Evolutionary conservation across 2,329 filamentous ascomycete species (phyloP).

Genomic region (Sarocladium brachiariae): DNA sequence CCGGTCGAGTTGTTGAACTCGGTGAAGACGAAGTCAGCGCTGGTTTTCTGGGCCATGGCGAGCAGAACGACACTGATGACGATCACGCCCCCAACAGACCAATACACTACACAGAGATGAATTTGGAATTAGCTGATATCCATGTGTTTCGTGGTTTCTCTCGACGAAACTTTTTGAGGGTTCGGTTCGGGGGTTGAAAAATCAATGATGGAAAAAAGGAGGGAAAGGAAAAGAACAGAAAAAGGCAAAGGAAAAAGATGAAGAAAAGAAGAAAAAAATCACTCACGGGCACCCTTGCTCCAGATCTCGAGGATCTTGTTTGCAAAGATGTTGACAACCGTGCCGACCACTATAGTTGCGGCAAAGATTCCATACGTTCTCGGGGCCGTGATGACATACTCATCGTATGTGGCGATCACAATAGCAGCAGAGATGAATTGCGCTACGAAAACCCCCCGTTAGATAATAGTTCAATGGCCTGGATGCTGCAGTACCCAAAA

Average conservation of each 20-base stretch:
- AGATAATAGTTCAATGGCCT: too few species aligned
- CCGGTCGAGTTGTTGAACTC: conserved; percentile 38
- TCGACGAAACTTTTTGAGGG: too few species aligned
- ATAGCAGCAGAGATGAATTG: conserved; percentile 36
- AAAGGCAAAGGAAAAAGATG: too few species aligned
- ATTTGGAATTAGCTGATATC: too few species aligned
- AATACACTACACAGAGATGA: conserved; percentile 24
- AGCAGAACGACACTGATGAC: conserved; percentile 37
- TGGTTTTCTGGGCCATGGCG: conserved; percentile 26
- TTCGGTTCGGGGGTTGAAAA: too few species aligned
- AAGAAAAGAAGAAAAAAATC: too few species aligned
- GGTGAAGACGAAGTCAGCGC: conserved; percentile 35
- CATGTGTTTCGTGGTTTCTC: too few species aligned
- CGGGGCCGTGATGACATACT: conserved; percentile 29
- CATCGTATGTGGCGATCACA: conserved; percentile 31
- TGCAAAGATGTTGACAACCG: conserved; percentile 32
- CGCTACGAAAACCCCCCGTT: conserved; percentile 20
- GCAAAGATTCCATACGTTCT: conserved; percentile 37
- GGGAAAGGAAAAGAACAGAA: too few species aligned
- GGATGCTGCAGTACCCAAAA: too few species aligned
- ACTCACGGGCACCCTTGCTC: conserved; percentile 33
- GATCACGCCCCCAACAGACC: conserved; percentile 34
- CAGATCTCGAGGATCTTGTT: conserved; percentile 33
- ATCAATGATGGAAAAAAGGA: too few species aligned
- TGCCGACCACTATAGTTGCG: conserved; percentile 29